These are phyloP conservation scores for Orychophragmus violaceus DNA, from an alignment of 345 rosid genomes.

Conservation along the genomic window DNA sequence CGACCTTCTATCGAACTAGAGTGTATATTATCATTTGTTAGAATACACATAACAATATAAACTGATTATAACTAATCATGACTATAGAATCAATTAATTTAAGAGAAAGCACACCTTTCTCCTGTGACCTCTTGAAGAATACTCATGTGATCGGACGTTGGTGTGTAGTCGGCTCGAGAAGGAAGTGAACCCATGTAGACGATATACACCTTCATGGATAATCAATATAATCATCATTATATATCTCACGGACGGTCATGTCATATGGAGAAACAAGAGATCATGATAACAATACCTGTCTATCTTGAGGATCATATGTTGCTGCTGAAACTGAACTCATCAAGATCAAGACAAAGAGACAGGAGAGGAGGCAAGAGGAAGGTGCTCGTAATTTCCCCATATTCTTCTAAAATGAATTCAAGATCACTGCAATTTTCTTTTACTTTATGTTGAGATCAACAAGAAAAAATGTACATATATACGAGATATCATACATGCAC, in stretches of 20 bases:
- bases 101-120: conserved; percentile 18
- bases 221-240: not conserved
- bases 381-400: conserved; percentile 6
- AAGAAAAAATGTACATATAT: not conserved
- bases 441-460: not conserved
- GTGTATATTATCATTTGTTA: not conserved
- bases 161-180: not conserved
- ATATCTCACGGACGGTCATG: not conserved
- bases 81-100: not conserved
- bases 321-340: conserved; percentile 6
- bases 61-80: not conserved
- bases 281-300: not conserved
- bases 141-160: not conserved
- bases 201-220: not conserved
- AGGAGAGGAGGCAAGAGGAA: conserved; percentile 10
- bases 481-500: conserved; percentile 9
- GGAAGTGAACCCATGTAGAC: conserved; percentile 19
- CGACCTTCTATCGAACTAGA: not conserved
- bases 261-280: not conserved
- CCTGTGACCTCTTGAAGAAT: conserved; percentile 29
- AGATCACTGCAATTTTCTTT: not conserved
- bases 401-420: not conserved
- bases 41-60: not conserved
- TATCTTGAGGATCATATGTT: not conserved
- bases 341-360: conserved; percentile 1